Percentiles rank a stretch among this genome's conserved stretches.
Conservation (phyloP, 164 flowering plant genomes). For the Aristolochia californica region DNA sequence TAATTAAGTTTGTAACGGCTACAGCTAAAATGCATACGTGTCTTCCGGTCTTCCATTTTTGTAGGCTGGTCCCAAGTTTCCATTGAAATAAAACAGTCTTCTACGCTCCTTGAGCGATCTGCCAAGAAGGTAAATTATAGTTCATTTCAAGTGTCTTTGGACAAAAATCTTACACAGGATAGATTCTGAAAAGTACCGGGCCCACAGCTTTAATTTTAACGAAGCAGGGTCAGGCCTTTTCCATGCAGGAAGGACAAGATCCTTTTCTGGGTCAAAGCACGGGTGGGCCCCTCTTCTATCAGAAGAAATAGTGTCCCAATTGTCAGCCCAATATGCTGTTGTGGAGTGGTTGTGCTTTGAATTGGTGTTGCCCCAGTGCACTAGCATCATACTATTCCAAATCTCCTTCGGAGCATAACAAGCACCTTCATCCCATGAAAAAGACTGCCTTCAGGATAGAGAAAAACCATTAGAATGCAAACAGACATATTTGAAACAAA, state of each 20-base stretch:
- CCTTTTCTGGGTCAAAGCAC: constrained; percentile 89
- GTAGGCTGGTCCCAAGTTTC: constrained; percentile 87
- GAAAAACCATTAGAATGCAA: constrained; percentile 18
- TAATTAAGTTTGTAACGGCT: neutral
- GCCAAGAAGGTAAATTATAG: constrained; percentile 7
- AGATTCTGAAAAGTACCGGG: constrained; percentile 34
- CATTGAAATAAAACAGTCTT: constrained; percentile 85
- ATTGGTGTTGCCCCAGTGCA: constrained; percentile 99
- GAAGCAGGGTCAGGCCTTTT: constrained; percentile 55
- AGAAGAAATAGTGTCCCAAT: constrained; percentile 73
- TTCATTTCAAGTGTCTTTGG: too few species aligned
- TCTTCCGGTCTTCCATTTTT: constrained; percentile 74
- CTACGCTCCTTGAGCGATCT: constrained; percentile 64
- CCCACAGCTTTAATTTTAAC: constrained; percentile 50
- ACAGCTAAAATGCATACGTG: constrained; percentile 44
- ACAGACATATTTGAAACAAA: neutral
- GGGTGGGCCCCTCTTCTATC: constrained; percentile 75
- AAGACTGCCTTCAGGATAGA: constrained; percentile 60
- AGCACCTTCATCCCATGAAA: constrained; percentile 99
- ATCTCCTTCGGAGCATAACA: constrained; percentile 99
- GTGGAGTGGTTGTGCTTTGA: constrained; percentile 91
- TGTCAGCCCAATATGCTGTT: constrained; percentile 90
- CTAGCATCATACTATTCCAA: constrained; percentile 98
- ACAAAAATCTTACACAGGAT: neutral
- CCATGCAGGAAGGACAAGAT: constrained; percentile 98